Evolutionary conservation across 345 rosid species (phyloP), one percentile per base, ranked within the genome.

Genomic region (Eutrema japonicum): DNA sequence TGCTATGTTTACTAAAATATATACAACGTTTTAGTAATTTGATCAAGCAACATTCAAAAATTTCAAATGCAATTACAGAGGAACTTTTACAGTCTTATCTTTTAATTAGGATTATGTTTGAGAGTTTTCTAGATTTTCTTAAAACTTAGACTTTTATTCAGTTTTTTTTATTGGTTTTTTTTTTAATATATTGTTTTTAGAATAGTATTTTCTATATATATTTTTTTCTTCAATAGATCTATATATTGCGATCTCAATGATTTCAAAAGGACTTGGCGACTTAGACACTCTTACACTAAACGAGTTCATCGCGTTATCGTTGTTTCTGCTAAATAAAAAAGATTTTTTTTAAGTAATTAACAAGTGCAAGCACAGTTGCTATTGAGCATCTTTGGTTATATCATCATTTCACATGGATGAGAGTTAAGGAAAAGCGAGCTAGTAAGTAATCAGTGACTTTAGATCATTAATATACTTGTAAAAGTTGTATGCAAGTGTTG

Each of bases 401-500:
- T 66, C 54, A 62, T 47, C 50, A 52, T 53, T 22, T 52, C 75
- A 76, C 71, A 76, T 76, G 75, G 60, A 26, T 62, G 70, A 55
- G 75, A 76, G 74, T 54, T 55, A 70, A 56, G 53, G 33, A 64
- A 76, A 76, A 70, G 71, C 36, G 55, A 76, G 74, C 69, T 52
- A 68, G 57, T 60, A 27, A 75, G 52, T 33, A 60, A 47, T 29
- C n/a, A 53, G 13, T 69, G 60, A 70, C 75, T 68, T 10, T 76
- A 64, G 61, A 61, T 55, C 40, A 76, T 61, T 60, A 68, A 33
- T 42, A 37, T 75, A 75, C 65, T 16, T 27, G 70, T 53, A 76
- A 76, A 76, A 43, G 75, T 70, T 70, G 61, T 56, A 50, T 47
- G 71, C 75, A 76, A 70, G 59, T 53, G 79, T 76, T 65, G 70